phyloP scores from a whole-genome alignment of 768 basidiomycete species.

The Zangia roseola region DNA sequence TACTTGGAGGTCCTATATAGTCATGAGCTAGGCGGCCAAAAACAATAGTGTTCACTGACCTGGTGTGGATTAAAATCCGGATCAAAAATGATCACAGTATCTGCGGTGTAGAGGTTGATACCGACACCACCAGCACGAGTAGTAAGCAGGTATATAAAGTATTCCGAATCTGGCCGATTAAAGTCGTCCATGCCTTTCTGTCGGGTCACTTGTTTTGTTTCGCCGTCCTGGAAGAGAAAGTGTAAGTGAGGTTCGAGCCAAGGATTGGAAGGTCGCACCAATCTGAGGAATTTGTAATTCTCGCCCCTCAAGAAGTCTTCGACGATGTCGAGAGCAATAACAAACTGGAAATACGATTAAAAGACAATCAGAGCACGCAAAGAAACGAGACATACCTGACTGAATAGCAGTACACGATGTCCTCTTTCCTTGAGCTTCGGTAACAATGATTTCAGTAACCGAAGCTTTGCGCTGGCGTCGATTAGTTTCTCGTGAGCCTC shows the following conservation, averaged over 20 bases:
- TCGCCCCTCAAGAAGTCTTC: slow-evolving; percentile 89
- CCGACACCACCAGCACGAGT: slow-evolving; percentile 94
- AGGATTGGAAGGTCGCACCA: slow-evolving; percentile 46
- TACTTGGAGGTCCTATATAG: slow-evolving; percentile 78
- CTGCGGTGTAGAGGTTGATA: slow-evolving; percentile 89
- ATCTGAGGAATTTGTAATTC: slow-evolving; percentile 71
- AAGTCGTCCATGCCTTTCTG: slow-evolving; percentile 96
- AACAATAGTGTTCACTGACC: slow-evolving; percentile 38
- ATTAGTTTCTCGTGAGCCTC: slow-evolving; percentile 80
- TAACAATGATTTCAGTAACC: slow-evolving; percentile 70
- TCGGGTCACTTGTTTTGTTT: slow-evolving; percentile 77
- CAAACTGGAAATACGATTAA: slow-evolving; percentile 56
- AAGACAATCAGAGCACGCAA: background rate
- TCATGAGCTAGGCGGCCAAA: slow-evolving; percentile 10
- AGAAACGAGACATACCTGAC: slow-evolving; percentile 58
- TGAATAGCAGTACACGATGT: slow-evolving; percentile 89
- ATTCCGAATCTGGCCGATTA: slow-evolving; percentile 82
- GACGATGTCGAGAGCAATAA: slow-evolving; percentile 80
- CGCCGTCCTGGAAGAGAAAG: slow-evolving; percentile 66
- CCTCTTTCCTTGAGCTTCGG: slow-evolving; percentile 83
- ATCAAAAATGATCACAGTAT: slow-evolving; percentile 91
- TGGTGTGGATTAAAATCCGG: slow-evolving; percentile 99
- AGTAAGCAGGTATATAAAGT: slow-evolving; percentile 89
- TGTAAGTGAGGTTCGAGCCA: slow-evolving; percentile 6
- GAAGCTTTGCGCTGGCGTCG: slow-evolving; percentile 82